Evolutionary conservation across 23 red algal species (phyloP), one percentile per base, ranked within the genome.

Genomic region (Gracilaria domingensis): DNA sequence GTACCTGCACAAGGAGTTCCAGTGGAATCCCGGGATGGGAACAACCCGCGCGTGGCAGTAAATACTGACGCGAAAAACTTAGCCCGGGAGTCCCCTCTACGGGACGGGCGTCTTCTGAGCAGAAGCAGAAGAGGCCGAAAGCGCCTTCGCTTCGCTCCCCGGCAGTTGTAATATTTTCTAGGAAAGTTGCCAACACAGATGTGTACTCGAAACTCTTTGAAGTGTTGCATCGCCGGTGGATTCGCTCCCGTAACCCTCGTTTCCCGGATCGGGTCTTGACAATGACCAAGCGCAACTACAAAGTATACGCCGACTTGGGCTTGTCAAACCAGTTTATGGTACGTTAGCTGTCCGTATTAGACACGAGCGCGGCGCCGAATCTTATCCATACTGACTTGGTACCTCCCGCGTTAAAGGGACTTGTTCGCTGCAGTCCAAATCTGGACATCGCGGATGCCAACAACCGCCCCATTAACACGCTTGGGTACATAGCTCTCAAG

Each of bases 391-490:
- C 12, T 0, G 8, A 48, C n/a, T n/a, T n/a, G n/a, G n/a, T n/a
- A n/a, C n/a, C n/a, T n/a, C n/a, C n/a, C n/a, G n/a, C n/a, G n/a
- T n/a, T n/a, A n/a, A n/a, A n/a, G n/a, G n/a, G n/a, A n/a, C n/a
- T n/a, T n/a, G n/a, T 85, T 50, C 57, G 56, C 5, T 0, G 1
- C 21, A 8, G 13, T 4, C 36, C 13, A 50, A 17, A 38, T 12
- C 13, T 29, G 1, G 56, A 61, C 25, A 71, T 71, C 8, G 32
- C 60, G 39, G 82, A 85, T 56, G 82, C 61, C 4, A 72, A 55
- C 40, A 85, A 25, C 21, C n/a, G n/a, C n/a, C n/a, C n/a, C n/a
- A n/a, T n/a, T n/a, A n/a, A n/a, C n/a, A n/a, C n/a, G n/a, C n/a
- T n/a, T n/a, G n/a, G 16, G 39, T 24, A 57, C 82, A 25, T n/a